These are phyloP conservation scores for Hypoxylon rickii DNA, from an alignment of 495 filamentous ascomycete species.

Conservation along the genomic window DNA sequence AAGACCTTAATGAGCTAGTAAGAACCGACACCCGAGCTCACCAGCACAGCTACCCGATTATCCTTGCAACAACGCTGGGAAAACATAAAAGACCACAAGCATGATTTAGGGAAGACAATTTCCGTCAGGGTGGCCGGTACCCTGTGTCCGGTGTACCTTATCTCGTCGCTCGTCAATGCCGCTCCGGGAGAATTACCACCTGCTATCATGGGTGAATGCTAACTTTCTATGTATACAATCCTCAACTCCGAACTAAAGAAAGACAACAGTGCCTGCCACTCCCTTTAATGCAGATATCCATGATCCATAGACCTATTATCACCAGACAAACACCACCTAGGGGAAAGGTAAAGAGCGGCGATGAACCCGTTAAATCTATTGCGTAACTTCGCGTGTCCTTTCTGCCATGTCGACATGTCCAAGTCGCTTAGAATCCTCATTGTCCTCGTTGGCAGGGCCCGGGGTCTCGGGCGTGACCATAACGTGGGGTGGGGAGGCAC, in stretches of 20 bases:
- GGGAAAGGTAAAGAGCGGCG: neutral
- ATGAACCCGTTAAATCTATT: conserved; percentile 29
- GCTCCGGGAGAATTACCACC: conserved; percentile 14
- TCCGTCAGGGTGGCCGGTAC: neutral
- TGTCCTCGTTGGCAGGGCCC: conserved; percentile 21
- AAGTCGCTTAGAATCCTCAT: conserved; percentile 46
- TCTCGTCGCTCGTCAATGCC: conserved; percentile 12
- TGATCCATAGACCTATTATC: conserved; percentile 22
- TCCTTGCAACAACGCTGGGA: conserved; percentile 1
- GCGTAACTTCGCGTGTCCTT: conserved; percentile 38
- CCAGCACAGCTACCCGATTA: neutral
- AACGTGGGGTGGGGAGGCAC: conserved; percentile 38
- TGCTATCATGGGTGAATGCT: conserved; percentile 25
- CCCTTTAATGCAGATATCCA: conserved; percentile 27
- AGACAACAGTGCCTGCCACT: conserved; percentile 21
- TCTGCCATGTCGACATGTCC: conserved; percentile 40
- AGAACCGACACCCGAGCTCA: neutral
- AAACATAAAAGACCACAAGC: conserved; percentile 6
- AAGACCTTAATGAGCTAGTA: neutral
- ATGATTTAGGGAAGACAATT: conserved; percentile 1
- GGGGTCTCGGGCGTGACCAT: conserved; percentile 50
- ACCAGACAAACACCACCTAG: neutral
- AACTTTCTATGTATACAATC: conserved; percentile 38
- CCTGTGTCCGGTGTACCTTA: neutral
- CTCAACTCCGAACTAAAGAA: conserved; percentile 31